These are phyloP conservation scores for Mycena crocata DNA, from an alignment of 768 basidiomycete genomes.

Conservation along the genomic window DNA sequence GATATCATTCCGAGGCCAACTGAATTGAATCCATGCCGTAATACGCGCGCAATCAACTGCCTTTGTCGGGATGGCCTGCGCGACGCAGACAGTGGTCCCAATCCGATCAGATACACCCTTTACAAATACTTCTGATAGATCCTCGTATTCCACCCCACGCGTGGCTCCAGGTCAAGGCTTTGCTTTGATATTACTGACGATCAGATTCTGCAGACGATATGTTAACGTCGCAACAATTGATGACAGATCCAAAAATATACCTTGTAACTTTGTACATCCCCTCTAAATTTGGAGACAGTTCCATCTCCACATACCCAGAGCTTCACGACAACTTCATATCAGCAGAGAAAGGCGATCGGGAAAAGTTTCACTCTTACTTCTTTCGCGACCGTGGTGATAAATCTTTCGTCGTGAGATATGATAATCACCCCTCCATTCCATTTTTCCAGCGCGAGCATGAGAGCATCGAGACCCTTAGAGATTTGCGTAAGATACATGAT, in stretches of 20 bases:
- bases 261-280: slow-evolving; percentile 95
- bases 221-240: neutral
- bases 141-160: neutral
- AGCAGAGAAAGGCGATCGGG: slow-evolving; percentile 16
- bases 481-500: slow-evolving; percentile 23
- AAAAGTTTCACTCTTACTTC: slow-evolving; percentile 62
- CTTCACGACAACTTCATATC: slow-evolving; percentile 49
- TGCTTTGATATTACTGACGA: slow-evolving; percentile 40
- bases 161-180: slow-evolving; percentile 29
- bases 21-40: neutral
- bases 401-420: slow-evolving; percentile 95
- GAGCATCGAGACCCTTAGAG: slow-evolving; percentile 88
- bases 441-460: slow-evolving; percentile 82
- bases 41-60: neutral
- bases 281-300: slow-evolving; percentile 84
- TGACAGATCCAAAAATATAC: slow-evolving; percentile 44
- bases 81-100: neutral
- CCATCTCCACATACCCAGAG: slow-evolving; percentile 94
- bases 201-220: slow-evolving; percentile 34
- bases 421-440: slow-evolving; percentile 95
- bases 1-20: neutral
- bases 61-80: neutral
- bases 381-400: slow-evolving; percentile 90
- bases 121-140: slow-evolving; percentile 2
- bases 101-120: slow-evolving; percentile 11